Evolutionary conservation across 2,329 filamentous ascomycete species (phyloP).

Genomic region (Trichoderma sp.): DNA sequence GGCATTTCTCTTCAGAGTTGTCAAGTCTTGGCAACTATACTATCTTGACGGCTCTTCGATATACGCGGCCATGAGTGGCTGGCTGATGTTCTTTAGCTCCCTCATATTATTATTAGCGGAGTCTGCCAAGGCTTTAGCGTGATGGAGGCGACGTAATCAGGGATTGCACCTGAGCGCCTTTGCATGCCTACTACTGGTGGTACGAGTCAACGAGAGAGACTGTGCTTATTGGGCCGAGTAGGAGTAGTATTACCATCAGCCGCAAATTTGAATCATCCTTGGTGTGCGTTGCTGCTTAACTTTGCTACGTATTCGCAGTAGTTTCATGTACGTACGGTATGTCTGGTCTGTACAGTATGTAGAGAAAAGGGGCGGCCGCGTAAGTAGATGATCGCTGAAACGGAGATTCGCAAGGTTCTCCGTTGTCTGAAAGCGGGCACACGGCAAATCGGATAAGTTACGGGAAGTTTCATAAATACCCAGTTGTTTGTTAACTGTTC

Average conservation of each 20-base stretch:
- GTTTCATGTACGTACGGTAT: background rate
- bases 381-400: background rate
- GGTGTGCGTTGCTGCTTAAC: background rate
- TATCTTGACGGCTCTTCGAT: background rate
- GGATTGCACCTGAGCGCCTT: background rate
- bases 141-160: conserved; percentile 14
- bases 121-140: conserved; percentile 10
- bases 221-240: conserved; percentile 1
- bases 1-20: conserved; percentile 5
- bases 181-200: background rate
- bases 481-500: background rate
- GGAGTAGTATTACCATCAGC: background rate
- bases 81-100: conserved; percentile 11
- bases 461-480: background rate
- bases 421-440: background rate
- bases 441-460: background rate
- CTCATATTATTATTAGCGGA: conserved; percentile 1
- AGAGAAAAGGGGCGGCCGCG: background rate
- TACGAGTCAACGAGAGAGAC: background rate
- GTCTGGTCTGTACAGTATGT: background rate
- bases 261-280: background rate
- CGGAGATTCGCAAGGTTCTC: background rate
- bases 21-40: conserved; percentile 14
- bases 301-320: background rate
- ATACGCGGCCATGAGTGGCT: conserved; percentile 5